Evolutionary conservation across 495 filamentous ascomycete species (phyloP), one percentile per base, ranked within the genome.

Genomic region (Penicillium coprophilum): DNA sequence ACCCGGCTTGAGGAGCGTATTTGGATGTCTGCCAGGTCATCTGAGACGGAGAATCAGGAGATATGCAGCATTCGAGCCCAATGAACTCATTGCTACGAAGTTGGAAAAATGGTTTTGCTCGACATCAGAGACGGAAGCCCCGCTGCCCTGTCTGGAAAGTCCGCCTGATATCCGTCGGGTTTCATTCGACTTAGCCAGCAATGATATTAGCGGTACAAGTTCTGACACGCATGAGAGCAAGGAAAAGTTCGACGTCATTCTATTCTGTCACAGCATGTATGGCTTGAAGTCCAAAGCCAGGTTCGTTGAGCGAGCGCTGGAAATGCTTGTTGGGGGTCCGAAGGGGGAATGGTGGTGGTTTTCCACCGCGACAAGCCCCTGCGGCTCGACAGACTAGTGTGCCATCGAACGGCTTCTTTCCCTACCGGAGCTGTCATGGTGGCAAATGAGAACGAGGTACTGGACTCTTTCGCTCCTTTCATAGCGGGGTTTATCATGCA

Each of bases 211-310:
- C 52, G 63, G 47, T 59, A 62, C 66, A 44, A 52, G 62, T 56
- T 65, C 48, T 49, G 4, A 0, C 8, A 15, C 13, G 1, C 10
- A 41, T n/a, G 47, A n/a, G 2, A 50, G 53, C 27, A 66, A 68
- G 54, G 64, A 76, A 55, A 79, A 73, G 61, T 85, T 73, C 66
- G 77, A 87, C 64, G 53, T 85, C 59, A 68, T 87, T 53, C 64
- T 86, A 50, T 83, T 86, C 68, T 85, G 81, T 65, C 83, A 86
- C 69, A 83, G 83, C 71, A 80, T 85, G 78, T 84, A 87, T 59
- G 80, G 81, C 66, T 79, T 86, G 80, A 74, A 78, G 10, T 74
- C 74, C 31, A 80, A 81, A 64, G 60, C 51, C 43, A 70, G 24
- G 52, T 75, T 76, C 61, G 77, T 86, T 59, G 63, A 79, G 65